Evolutionary conservation across 768 basidiomycete genomes (phyloP), one percentile per base, ranked within the genome.

Genomic region (Boletus tomentosulus): DNA sequence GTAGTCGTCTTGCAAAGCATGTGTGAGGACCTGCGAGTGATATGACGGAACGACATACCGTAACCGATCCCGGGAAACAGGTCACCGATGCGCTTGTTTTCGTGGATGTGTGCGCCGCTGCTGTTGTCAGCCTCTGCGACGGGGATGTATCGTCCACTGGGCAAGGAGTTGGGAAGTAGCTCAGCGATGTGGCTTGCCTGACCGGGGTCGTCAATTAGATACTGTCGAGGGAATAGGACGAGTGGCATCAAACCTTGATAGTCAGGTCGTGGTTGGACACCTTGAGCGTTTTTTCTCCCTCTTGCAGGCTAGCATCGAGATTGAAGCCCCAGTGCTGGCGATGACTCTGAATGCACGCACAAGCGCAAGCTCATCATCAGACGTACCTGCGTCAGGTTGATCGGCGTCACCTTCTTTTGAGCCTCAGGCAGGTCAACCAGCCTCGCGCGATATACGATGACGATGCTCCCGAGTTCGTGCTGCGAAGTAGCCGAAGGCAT

Each of bases 281-380:
- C 27, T 74, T 74, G 30, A 80, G 68, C 15, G 71, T 65, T 33
- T 78, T 76, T 3, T 68, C 61, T 6, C 71, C 74, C 7, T 70
- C 64, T 38, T 73, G 63, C 39, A 85, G 71, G 60, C 86, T 88
- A 1, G 85, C 87, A 33, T 87, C 84, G 11, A 89, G 78, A 62
- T 90, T 89, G 74, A 89, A 89, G 28, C 87, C 88, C 86, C 87
- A 89, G 66, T 89, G 87, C 86, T 89, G 54, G 46, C 1, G 30
- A 27, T 30, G 4, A 12, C 31, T 33, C 31, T 48, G 30, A 49
- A 48, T 44, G 28, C 19, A 19, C 6, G 43, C 19, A 2, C 39
- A n/a, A 8, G 6, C 34, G 5, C 34, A 7, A 8, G 35, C 38
- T 19, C 41, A 4, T 24, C 13, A 15, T 3, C 51, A 42, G 55